Evolutionary conservation across 257 asterid genomes (phyloP).

Genomic region (Petunia secreta): DNA sequence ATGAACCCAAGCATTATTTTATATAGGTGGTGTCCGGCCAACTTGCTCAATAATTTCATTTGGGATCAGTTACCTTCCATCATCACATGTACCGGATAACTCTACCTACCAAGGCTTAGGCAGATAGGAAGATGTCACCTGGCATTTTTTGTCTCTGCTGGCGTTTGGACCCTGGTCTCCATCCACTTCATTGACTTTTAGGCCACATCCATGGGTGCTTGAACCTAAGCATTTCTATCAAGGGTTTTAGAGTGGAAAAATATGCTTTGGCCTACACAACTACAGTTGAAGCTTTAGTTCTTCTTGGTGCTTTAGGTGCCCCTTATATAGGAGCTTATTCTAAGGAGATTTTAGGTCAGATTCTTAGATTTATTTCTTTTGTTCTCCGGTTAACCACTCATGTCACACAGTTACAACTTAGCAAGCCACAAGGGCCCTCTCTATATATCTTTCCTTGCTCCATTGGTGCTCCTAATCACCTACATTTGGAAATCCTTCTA

Average conservation of each 20-base stretch:
- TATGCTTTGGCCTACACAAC: background rate
- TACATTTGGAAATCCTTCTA: background rate
- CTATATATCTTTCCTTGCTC: background rate
- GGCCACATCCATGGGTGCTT: background rate
- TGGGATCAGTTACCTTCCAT: too few relatives aligned
- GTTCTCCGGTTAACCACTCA: background rate
- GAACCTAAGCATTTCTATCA: background rate
- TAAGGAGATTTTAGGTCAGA: constrained; percentile 1
- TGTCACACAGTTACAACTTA: background rate
- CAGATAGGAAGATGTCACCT: too few relatives aligned
- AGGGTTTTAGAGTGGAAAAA: background rate
- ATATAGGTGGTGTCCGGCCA: too few relatives aligned
- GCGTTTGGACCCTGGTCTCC: too few relatives aligned
- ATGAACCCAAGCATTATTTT: background rate
- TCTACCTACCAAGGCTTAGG: too few relatives aligned
- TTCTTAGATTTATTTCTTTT: background rate
- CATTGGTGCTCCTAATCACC: background rate
- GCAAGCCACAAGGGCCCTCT: background rate
- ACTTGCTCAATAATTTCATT: too few relatives aligned
- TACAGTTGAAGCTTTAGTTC: background rate
- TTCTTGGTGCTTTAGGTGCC: background rate
- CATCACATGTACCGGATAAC: too few relatives aligned
- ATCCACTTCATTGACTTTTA: too few relatives aligned
- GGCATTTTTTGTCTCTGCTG: too few relatives aligned
- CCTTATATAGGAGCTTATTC: background rate